Evolutionary conservation across 208 protist species (phyloP).

Genomic region (Naegleria fowleri): DNA sequence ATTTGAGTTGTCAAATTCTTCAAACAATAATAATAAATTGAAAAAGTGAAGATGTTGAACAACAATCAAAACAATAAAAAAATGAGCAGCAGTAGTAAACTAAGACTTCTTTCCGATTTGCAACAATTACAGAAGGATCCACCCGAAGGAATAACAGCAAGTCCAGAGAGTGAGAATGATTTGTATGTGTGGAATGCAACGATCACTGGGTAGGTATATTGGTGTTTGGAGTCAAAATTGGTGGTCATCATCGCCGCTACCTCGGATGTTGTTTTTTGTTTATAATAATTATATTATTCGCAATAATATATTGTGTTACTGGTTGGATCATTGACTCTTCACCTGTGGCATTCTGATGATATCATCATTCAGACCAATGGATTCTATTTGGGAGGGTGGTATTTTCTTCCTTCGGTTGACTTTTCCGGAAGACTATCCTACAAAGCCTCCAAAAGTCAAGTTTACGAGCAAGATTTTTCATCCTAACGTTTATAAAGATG

Average conservation of each 20-base stretch:
- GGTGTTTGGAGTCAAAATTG: background rate
- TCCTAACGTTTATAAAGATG: constrained; percentile 88
- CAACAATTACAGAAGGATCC: constrained; percentile 86
- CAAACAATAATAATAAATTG: no score
- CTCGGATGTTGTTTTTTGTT: background rate
- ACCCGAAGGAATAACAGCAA: constrained; percentile 84
- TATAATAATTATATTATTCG: background rate
- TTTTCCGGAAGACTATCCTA: constrained; percentile 96
- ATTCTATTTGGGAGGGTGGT: constrained; percentile 51
- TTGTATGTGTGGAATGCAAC: constrained; percentile 94
- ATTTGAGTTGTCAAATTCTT: no score
- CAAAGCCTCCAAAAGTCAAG: constrained; percentile 90
- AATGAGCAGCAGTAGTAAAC: background rate
- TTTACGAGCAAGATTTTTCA: constrained; percentile 79
- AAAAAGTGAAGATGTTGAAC: no score
- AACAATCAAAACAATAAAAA: background rate
- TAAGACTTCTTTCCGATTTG: constrained; percentile 62
- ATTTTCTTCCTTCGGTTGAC: constrained; percentile 77
- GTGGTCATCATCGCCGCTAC: background rate
- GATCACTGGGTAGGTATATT: constrained; percentile 67
- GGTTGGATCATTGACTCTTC: background rate
- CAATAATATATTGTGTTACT: no score
- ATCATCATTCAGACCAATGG: background rate
- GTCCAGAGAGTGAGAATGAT: constrained; percentile 80
- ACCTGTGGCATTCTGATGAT: background rate